Evolutionary conservation across 495 filamentous ascomycete genomes (phyloP), one percentile per base, ranked within the genome.

Genomic region (Tetracladium setigerum): DNA sequence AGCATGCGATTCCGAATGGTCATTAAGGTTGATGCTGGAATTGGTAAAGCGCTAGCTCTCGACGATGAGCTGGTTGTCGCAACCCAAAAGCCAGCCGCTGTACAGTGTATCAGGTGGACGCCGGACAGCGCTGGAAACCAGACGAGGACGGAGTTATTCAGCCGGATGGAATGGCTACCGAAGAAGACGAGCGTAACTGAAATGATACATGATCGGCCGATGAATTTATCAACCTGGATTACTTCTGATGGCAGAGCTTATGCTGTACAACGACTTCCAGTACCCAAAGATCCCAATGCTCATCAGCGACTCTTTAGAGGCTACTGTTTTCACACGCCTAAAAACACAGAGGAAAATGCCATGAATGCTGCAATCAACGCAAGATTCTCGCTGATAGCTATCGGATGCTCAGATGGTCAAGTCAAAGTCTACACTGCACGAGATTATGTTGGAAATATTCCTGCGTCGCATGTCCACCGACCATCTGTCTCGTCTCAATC

Each of bases 11-110:
- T 99, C 67, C 77, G 92, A 42, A 96, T 96, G 88, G 90, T 94
- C 17, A 96, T 99, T 48, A 94, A 94, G 65, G 87, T 99, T 16
- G 92, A 99, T 63, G 94, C 94, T 8, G 94, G 94, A 1, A 95
- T 99, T 52, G 80, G 80, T 54, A 76, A 70, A 54, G 88, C 84
- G n/a, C 64, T 97, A 39, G 91, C 94, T 2, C 72, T 97, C 32
- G 94, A 97, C 54, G 85, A 92, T 30, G 94, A 96, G 64, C 73
- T 99, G 27, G 74, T 99, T 32, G 90, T 99, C 34, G 89, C 92
- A 8, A 99, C 94, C 4, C 74, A 84, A 52, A 95, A 91, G 61
- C 94, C 94, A 1, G 83, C 89, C 1, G 94, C 94, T 27, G 81
- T 97, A 11, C 94, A 99, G 61, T 96, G 89, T 62, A 97, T 99